Conservation (phyloP, 768 basidiomycete genomes). For the Tulasnella sp. region DNA sequence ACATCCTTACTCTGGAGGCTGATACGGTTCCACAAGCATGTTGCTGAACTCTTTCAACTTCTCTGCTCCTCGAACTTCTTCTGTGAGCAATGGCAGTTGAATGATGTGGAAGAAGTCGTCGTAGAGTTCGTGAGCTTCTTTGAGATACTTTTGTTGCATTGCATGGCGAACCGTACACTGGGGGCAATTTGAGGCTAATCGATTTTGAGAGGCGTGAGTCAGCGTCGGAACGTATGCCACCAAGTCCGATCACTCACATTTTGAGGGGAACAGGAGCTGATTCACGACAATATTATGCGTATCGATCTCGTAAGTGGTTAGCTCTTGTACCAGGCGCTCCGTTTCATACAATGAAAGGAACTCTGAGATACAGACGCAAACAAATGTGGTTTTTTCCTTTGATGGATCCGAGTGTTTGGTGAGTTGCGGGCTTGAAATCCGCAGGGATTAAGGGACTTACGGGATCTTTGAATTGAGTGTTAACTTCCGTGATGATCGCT, state of each 20-base stretch:
- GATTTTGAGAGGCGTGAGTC: neutral
- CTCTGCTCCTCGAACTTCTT: slow-evolving; percentile 92
- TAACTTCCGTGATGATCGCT: slow-evolving; percentile 93
- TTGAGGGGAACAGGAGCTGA: slow-evolving; percentile 87
- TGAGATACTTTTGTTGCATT: slow-evolving; percentile 98
- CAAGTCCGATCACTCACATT: slow-evolving; percentile 39
- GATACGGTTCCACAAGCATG: slow-evolving; percentile 79
- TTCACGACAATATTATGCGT: slow-evolving; percentile 99
- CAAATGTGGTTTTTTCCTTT: slow-evolving; percentile 96
- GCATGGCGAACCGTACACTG: slow-evolving; percentile 88
- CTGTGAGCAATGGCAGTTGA: slow-evolving; percentile 82
- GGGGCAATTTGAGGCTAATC: slow-evolving; percentile 80
- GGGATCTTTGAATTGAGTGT: slow-evolving; percentile 98
- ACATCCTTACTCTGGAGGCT: too few species aligned
- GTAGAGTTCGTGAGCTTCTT: slow-evolving; percentile 92
- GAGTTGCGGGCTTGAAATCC: neutral
- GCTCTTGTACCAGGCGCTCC: slow-evolving; percentile 91
- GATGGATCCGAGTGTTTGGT: neutral
- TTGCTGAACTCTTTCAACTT: slow-evolving; percentile 86
- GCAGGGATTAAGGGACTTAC: slow-evolving; percentile 34
- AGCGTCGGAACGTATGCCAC: neutral
- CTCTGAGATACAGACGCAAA: slow-evolving; percentile 97
- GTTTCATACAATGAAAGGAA: slow-evolving; percentile 98
- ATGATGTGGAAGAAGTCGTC: slow-evolving; percentile 98
- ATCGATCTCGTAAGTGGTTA: slow-evolving; percentile 90